Conservation (phyloP, 768 basidiomycete species). For the Leucosporidium yakuticum region DNA sequence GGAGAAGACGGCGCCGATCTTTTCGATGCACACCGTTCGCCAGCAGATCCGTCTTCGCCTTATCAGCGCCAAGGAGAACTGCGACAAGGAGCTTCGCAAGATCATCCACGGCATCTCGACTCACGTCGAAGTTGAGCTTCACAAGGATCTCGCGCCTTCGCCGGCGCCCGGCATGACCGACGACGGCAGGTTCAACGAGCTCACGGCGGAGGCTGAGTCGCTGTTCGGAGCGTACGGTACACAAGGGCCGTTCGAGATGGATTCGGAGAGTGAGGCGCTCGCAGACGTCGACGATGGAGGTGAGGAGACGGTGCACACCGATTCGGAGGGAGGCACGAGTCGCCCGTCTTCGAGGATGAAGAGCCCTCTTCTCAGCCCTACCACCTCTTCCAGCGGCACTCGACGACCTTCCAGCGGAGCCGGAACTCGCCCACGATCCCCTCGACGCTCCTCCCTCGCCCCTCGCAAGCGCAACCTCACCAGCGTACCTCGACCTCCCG, state of each 20-base stretch:
- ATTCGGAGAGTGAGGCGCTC: slow-evolving; percentile 30
- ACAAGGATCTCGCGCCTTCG: slow-evolving; percentile 61
- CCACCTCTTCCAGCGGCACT: background rate
- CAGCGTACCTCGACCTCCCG: slow-evolving; percentile 23
- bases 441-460: slow-evolving; percentile 19
- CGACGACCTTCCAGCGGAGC: background rate
- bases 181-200: slow-evolving; percentile 14
- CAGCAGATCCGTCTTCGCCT: slow-evolving; percentile 89
- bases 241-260: slow-evolving; percentile 14
- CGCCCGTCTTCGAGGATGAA: slow-evolving; percentile 24
- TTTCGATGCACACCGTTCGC: slow-evolving; percentile 50
- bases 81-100: slow-evolving; percentile 91
- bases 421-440: slow-evolving; percentile 15
- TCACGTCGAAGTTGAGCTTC: slow-evolving; percentile 86
- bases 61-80: slow-evolving; percentile 87
- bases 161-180: slow-evolving; percentile 16
- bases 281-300: slow-evolving; percentile 13
- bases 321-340: slow-evolving; percentile 31
- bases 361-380: background rate
- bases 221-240: slow-evolving; percentile 14
- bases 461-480: slow-evolving; percentile 30
- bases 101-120: slow-evolving; percentile 89
- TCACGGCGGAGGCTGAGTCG: slow-evolving; percentile 15
- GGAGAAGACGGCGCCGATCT: slow-evolving; percentile 16
- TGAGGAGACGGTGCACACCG: slow-evolving; percentile 14